These are phyloP conservation scores for Neurospora sp. DNA, from an alignment of 495 filamentous ascomycete genomes.

Conservation along the genomic window DNA sequence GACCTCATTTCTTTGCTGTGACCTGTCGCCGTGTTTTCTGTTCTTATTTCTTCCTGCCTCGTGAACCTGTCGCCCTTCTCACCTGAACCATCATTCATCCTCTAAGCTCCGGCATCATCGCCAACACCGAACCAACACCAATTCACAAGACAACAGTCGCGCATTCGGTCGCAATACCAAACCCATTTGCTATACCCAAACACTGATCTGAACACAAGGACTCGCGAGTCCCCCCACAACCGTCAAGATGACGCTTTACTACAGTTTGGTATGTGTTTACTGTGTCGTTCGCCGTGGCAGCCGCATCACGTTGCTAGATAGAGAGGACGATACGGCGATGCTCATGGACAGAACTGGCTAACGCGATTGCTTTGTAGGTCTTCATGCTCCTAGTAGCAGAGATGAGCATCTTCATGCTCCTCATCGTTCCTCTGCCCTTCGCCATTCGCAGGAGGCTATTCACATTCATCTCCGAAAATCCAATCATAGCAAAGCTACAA, in stretches of 20 bases:
- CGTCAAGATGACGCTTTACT: constrained; percentile 93
- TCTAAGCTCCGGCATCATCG: background rate
- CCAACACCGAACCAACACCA: constrained; percentile 1
- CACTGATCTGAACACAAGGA: background rate
- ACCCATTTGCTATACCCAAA: background rate
- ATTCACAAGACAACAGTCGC: background rate
- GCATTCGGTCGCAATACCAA: background rate
- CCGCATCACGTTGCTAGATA: background rate
- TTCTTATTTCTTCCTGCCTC: background rate
- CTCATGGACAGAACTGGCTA: constrained; percentile 6
- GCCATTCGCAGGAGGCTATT: constrained; percentile 80
- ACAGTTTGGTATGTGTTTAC: constrained; percentile 66
- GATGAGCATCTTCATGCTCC: constrained; percentile 85
- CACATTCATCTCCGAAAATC: constrained; percentile 79
- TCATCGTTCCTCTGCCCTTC: constrained; percentile 89
- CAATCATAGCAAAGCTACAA: constrained; percentile 44
- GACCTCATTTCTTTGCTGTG: background rate
- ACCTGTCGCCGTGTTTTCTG: background rate
- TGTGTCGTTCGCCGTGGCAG: constrained; percentile 8
- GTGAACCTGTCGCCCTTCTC: background rate
- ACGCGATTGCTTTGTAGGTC: constrained; percentile 49
- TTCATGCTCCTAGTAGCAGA: constrained; percentile 86
- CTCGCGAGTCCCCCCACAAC: background rate
- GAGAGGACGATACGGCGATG: background rate
- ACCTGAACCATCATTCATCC: background rate